phyloP scores from a whole-genome alignment of 768 basidiomycete species.

The Boletales sp. region DNA sequence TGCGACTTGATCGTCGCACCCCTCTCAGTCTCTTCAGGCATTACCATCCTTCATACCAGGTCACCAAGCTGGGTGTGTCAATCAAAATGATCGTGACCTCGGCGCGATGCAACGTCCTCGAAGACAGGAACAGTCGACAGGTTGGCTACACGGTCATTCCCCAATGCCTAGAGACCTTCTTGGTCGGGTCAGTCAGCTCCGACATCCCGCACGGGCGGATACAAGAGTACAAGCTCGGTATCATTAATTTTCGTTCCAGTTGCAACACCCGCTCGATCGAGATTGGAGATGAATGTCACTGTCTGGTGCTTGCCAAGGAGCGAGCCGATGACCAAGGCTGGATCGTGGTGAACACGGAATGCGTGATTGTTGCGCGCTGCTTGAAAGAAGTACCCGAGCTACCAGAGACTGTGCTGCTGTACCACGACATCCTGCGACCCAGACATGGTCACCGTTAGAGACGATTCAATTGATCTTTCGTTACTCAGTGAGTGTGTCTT shows the following conservation, averaged over 20 bases:
- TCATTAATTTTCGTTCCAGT: conserved; percentile 5
- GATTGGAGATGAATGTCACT: conserved; percentile 7
- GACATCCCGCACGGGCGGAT: background rate
- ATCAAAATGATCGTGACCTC: conserved; percentile 10
- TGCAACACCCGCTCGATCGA: background rate
- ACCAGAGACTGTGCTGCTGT: conserved; percentile 5
- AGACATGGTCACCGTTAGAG: background rate
- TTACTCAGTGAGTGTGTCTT: too few species aligned
- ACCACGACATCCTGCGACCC: background rate
- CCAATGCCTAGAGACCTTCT: conserved; percentile 2
- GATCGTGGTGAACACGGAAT: conserved; percentile 16
- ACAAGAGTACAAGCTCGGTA: conserved; percentile 7
- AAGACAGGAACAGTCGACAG: conserved; percentile 7
- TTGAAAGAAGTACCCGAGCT: conserved; percentile 1
- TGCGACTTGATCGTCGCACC: conserved; percentile 2
- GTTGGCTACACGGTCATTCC: conserved; percentile 11
- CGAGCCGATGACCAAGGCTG: conserved; percentile 10
- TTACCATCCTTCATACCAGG: conserved; percentile 9
- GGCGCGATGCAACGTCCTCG: conserved; percentile 8
- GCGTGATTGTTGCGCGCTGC: conserved; percentile 10
- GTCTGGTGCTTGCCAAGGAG: conserved; percentile 5
- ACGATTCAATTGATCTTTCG: too few species aligned
- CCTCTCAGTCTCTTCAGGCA: background rate
- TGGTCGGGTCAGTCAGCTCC: conserved; percentile 5
- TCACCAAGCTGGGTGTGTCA: conserved; percentile 13